Base-by-base conservation (phyloP, 2,329 filamentous ascomycete genomes). In the Curvularia eragrostidis region DNA sequence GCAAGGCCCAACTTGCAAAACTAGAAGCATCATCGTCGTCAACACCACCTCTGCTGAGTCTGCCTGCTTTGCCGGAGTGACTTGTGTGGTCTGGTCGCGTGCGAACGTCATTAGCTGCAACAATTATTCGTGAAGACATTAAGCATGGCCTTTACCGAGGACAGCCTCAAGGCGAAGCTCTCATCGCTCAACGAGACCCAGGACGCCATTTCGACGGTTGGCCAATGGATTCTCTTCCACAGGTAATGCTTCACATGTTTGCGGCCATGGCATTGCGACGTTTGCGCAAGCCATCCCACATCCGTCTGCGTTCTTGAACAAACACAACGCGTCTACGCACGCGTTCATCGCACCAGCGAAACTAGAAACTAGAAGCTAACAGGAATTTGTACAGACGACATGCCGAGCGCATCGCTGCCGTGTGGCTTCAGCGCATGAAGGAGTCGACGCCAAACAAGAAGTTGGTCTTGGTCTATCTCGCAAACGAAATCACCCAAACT, bases 211-310 rank as follows among this genome's bases (percentile, higher is more conserved):
- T 87, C 96, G 60, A 94, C 91, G 34, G 93, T 96, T 62, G 93
- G 95, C 56, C 94, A 98, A 87, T 99, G 96, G 96, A 95, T 99
- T 61, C 96, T 99, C 90, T 99, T 99, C 77, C 94, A 99, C 80
- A 90, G 93, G 93, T 96, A 87, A 66, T 56, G 50, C 56, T 50
- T 39, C 55, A 58, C 48, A 38, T 54, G 18, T 36, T 54, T 48
- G 12, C 52, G 36, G 13, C 43, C 32, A 32, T 34, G 44, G 43
- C 21, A 39, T 36, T 3, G 36, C 39, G 10, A 50, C 24, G 38
- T 46, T 48, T 50, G 54, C 47, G 56, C 58, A 54, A 46, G 47
- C 53, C 47, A 43, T 32, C 44, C 28, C 15, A 8, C 39, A 23
- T 30, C 39, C 23, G 50, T 42, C 26, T 56, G 42, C 44, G 44